Evolutionary conservation across 73 alveolate species (phyloP), one percentile per base, ranked within the genome.

Genomic region (Paraurostyla sp.): DNA sequence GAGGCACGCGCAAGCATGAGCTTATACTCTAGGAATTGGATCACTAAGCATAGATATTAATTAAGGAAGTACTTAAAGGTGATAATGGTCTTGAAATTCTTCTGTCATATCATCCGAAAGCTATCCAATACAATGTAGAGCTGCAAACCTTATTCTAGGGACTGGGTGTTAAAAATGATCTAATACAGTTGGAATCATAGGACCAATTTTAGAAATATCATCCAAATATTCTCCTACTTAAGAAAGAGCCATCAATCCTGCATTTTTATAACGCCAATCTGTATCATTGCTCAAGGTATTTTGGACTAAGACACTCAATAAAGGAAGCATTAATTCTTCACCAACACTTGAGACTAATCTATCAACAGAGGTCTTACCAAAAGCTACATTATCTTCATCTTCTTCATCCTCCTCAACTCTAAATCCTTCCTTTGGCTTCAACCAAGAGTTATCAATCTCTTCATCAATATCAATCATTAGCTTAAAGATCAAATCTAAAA

Each of bases 101-200:
- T 98, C 98, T 52, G 93, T 94, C 95, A 95, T 87, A 83, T 98
- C 99, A 36, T 93, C 98, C 68, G 98, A 89, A 32, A 98, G 82
- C 83, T 94, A 91, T 48, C 99, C 99, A 16, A 98, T 82, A 45
- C 98, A 93, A 90, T 98, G 99, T 60, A 97, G 83, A 35, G 99
- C 99, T 32, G 99, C 98, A 85, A 94, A 97, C 76, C 99, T 94
- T 63, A 98, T 91, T 92, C 94, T 97, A 30, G 99, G 96, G 50
- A 94, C 80, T 1, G 87, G 88, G 76, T 96, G 95, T 23, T 43
- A 29, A 23, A 88, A 65, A 85, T 95, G 94, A 0, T 87, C 58
- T 18, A 91, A 50, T 0, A 95, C 94, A 40, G 76, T 80, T 20
- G 96, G 97, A 51, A 96, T 62, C 80, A 94, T 94, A 18, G 93